These are phyloP conservation scores for Botrytis fabae DNA, from an alignment of 2,329 filamentous ascomycete genomes.

Conservation along the genomic window DNA sequence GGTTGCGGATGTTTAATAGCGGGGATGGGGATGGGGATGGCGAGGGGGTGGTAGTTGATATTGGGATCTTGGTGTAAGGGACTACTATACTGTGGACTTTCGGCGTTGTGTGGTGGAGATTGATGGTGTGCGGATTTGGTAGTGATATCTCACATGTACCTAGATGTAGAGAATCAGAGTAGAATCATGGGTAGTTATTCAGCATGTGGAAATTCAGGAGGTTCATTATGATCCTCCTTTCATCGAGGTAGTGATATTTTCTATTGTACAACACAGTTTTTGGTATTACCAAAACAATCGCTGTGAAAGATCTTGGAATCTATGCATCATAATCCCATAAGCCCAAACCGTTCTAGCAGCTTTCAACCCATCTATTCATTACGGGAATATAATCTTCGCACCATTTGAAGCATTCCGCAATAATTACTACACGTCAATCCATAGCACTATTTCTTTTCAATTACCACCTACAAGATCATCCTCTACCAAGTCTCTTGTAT, in stretches of 20 bases:
- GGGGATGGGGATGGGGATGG: not conserved
- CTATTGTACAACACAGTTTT: not conserved
- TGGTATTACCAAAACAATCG: not conserved
- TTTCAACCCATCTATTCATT: not conserved
- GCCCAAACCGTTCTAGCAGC: not conserved
- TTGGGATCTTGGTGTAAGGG: not conserved
- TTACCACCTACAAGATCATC: not conserved
- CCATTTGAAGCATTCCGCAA: not conserved
- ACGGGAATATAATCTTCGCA: not conserved
- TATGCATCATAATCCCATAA: not conserved
- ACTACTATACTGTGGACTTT: not conserved
- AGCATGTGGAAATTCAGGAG: not conserved
- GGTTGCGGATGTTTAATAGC: not conserved
- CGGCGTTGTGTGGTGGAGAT: too few species aligned
- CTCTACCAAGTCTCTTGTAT: slow-evolving; percentile 69
- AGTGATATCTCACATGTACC: not conserved
- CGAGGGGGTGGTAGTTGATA: not conserved
- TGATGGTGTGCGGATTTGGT: not conserved
- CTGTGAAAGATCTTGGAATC: not conserved
- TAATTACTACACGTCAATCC: not conserved
- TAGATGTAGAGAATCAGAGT: not conserved
- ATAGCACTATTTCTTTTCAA: not conserved
- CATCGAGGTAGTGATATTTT: not conserved
- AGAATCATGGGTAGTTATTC: not conserved
- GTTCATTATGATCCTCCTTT: not conserved